These are phyloP conservation scores for Ophiognomonia clavigignenti-juglandacearum DNA, from an alignment of 2,329 filamentous ascomycete genomes.

Conservation along the genomic window DNA sequence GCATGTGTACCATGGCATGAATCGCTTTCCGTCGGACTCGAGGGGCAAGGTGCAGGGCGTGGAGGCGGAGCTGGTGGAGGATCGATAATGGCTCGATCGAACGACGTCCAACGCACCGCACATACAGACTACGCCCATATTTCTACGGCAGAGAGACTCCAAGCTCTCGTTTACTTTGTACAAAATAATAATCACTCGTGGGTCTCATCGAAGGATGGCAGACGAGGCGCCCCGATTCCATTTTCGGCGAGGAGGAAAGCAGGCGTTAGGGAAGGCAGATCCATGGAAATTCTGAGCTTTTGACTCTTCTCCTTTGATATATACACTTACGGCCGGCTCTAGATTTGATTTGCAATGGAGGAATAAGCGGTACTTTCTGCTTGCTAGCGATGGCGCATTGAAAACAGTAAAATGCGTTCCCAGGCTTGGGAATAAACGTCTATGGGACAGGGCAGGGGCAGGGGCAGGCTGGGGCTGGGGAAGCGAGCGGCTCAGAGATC, in stretches of 20 bases:
- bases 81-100: background rate
- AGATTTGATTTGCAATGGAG: conserved; percentile 8
- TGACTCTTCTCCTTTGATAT: too few relatives aligned
- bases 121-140: background rate
- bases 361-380: background rate
- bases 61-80: conserved; percentile 52
- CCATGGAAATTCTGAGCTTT: too few relatives aligned
- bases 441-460: background rate
- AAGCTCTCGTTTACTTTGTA: background rate
- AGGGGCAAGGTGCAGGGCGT: conserved; percentile 45
- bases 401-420: conserved; percentile 2
- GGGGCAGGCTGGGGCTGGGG: background rate
- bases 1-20: conserved; percentile 54
- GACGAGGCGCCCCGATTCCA: too few relatives aligned
- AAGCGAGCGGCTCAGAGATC: too few relatives aligned
- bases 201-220: too few relatives aligned
- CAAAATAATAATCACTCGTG: background rate
- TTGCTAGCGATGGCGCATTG: conserved; percentile 17
- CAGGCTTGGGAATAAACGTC: background rate
- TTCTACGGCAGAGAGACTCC: background rate
- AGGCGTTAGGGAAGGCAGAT: conserved; percentile 5
- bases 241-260: too few relatives aligned
- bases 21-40: conserved; percentile 44
- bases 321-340: conserved; percentile 12
- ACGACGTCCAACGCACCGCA: background rate